Evolutionary conservation across 2,329 filamentous ascomycete genomes (phyloP), one percentile per base, ranked within the genome.

Genomic region (Pseudogymnoascus sp.): DNA sequence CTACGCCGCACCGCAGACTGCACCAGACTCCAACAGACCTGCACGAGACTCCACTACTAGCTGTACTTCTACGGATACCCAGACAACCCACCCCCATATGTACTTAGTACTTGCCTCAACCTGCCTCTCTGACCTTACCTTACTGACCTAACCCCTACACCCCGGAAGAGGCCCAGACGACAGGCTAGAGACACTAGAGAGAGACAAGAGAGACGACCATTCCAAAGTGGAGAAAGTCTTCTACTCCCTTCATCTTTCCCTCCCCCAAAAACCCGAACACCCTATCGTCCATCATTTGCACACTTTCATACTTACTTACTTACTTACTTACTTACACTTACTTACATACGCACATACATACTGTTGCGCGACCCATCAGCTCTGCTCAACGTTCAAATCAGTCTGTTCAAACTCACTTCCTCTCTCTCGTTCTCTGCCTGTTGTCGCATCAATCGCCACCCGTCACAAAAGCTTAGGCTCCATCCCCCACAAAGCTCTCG

Each of bases 401-500:
- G 10, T 10, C 16, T 19, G 16, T 33, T 16, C 10, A 56, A 33
- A 56, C 6, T 14, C 26, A 5, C n/a, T 10, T 33, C 29, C n/a
- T 19, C 19, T 19, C 19, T 14, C 50, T 14, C 2, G 50, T 26
- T 33, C 29, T 56, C 50, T 33, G n/a, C 29, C 50, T 56, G 10
- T 19, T 7, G 50, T 56, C 50, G 26, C 50, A 33, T 56, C 50
- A 33, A 56, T 56, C 50, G 26, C 50, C 26, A 31, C 50, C 8
- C 50, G 40, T 56, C 29, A 56, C 50, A 56, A 56, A 26, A 56
- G 50, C 50, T 56, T 56, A 56, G 50, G 50, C 50, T 56, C 26
- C 50, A 56, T 33, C 26, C 50, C 44, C 50, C 50, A 56, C 50
- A 56, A 56, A 56, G 50, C 50, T 56, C 50, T 56, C 50, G 50